A percentile compares a stretch with the other conserved stretches of the same genome.
Conservation (phyloP, 176 grass and related monocot genomes). For the bread wheat (Triticum aestivum) region DNA sequence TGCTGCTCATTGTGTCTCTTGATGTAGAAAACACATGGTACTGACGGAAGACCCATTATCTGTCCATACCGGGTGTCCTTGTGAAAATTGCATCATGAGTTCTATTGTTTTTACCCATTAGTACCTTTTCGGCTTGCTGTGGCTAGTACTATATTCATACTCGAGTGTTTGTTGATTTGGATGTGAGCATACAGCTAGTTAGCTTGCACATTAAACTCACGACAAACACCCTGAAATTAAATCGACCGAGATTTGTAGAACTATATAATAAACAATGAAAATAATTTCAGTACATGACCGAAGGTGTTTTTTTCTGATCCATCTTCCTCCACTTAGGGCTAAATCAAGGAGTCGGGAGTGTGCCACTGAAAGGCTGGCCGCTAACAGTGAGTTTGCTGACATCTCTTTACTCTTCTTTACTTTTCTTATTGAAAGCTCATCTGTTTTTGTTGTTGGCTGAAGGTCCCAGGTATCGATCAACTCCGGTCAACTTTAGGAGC, state of each 20-base stretch:
- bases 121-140: neutral
- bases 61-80: neutral
- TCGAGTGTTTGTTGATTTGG: constrained; percentile 4
- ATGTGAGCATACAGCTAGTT: neutral
- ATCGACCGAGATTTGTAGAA: neutral
- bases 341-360: constrained; percentile 84
- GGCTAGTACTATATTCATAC: neutral
- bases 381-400: constrained; percentile 60
- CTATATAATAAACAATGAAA: neutral
- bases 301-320: constrained; percentile 30
- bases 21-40: neutral
- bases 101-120: neutral
- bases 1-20: constrained; percentile 3
- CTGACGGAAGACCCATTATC: neutral
- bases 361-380: constrained; percentile 96
- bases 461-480: constrained; percentile 85
- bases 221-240: neutral
- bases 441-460: constrained; percentile 42
- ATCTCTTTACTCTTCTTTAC: constrained; percentile 1
- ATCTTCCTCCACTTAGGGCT: constrained; percentile 52
- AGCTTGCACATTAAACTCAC: neutral
- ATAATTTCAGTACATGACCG: neutral
- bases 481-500: constrained; percentile 73
- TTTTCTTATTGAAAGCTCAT: constrained; percentile 24
- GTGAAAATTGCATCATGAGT: neutral